Evolutionary conservation across 768 basidiomycete species (phyloP).

Genomic region (Cytidiella melzeri): DNA sequence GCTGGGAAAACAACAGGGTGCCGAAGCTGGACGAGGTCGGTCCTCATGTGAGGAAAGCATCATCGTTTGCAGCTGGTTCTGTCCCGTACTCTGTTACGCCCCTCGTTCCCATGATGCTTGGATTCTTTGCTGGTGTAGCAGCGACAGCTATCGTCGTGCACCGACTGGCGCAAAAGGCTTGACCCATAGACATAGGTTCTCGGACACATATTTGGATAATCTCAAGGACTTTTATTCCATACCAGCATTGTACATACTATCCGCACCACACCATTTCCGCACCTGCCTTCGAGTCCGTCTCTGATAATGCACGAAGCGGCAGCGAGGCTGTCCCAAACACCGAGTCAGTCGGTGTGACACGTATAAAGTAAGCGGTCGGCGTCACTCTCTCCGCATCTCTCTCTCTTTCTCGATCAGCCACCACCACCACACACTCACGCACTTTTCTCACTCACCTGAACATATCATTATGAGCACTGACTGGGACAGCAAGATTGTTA

Average conservation of each 20-base stretch:
- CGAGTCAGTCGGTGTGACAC: conserved; percentile 19
- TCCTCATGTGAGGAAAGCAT: not conserved
- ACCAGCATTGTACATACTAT: too few species aligned
- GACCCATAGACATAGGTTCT: not conserved
- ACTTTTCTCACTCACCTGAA: too few species aligned
- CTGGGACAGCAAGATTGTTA: conserved; percentile 69
- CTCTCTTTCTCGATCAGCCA: conserved; percentile 2
- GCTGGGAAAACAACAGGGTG: conserved; percentile 70
- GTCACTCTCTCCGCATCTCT: conserved; percentile 15
- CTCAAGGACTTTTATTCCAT: too few species aligned
- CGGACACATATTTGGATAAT: too few species aligned
- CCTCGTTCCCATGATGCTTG: conserved; percentile 28
- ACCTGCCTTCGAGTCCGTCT: too few species aligned
- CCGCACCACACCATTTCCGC: too few species aligned
- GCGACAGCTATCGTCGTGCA: conserved; percentile 29
- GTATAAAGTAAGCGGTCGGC: conserved; percentile 18
- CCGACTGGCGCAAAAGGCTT: conserved; percentile 18
- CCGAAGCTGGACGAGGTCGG: conserved; percentile 21
- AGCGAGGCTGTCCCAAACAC: conserved; percentile 8
- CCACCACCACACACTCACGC: not conserved
- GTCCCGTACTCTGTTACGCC: conserved; percentile 10
- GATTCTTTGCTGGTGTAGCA: conserved; percentile 39
- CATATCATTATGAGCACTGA: conserved; percentile 36
- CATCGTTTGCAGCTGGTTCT: not conserved
- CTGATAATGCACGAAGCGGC: conserved; percentile 1